A percentile compares a stretch with the other conserved stretches of the same genome.
Evolutionary conservation across 2,329 filamentous ascomycete genomes (phyloP).

Genomic region (Exophiala lecanii-corni): DNA sequence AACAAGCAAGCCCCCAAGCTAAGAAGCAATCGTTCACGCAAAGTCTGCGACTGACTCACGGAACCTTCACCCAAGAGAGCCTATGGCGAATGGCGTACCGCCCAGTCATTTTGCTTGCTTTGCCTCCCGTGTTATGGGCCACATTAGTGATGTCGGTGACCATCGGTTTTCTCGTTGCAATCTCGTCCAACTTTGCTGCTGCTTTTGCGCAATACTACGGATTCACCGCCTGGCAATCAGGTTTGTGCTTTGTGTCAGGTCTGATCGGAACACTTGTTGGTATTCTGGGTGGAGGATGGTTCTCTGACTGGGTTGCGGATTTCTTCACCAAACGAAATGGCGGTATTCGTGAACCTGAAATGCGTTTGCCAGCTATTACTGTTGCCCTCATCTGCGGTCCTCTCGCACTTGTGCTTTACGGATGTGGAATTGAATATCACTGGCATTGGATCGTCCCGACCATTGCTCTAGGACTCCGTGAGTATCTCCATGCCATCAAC

Average conservation of each 20-base stretch:
- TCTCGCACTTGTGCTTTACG: slow-evolving; percentile 53
- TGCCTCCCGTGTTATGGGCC: slow-evolving; percentile 54
- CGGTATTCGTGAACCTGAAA: slow-evolving; percentile 55
- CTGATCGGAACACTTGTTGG: slow-evolving; percentile 47
- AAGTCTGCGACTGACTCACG: slow-evolving; percentile 40
- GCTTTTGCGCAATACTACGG: slow-evolving; percentile 29
- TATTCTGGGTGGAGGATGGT: slow-evolving; percentile 47
- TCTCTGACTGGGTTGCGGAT: slow-evolving; percentile 32
- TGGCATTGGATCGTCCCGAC: slow-evolving; percentile 55
- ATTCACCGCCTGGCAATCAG: slow-evolving; percentile 35
- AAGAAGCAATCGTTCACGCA: slow-evolving; percentile 33
- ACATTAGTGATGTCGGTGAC: slow-evolving; percentile 52
- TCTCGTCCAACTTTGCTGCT: slow-evolving; percentile 30
- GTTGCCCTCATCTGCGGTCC: slow-evolving; percentile 53
- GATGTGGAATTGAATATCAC: slow-evolving; percentile 48
- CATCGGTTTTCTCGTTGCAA: slow-evolving; percentile 49
- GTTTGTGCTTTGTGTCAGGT: slow-evolving; percentile 49
- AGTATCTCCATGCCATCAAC: slow-evolving; percentile 27
- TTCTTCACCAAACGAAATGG: slow-evolving; percentile 47
- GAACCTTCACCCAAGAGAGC: slow-evolving; percentile 43
- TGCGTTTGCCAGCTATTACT: slow-evolving; percentile 53
- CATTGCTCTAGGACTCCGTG: slow-evolving; percentile 50
- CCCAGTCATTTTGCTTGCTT: slow-evolving; percentile 46
- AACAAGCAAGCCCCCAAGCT: background rate
- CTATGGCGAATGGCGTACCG: slow-evolving; percentile 47